Conservation (phyloP, 768 basidiomycete genomes). For the Rhizopogon salebrosus region DNA sequence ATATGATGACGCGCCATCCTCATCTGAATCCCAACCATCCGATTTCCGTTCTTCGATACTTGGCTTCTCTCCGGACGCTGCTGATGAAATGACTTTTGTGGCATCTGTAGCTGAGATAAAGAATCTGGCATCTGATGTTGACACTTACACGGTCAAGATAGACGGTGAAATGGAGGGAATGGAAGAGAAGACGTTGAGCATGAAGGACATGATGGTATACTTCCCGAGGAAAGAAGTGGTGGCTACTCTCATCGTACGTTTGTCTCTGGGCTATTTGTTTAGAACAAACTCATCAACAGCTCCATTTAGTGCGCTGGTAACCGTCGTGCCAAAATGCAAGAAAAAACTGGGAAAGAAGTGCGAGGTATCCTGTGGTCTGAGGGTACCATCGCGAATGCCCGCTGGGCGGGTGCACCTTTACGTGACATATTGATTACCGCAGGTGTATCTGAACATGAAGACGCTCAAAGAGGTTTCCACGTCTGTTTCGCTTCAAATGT, state of each 20-base stretch:
- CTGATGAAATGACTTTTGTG: slow-evolving; percentile 1
- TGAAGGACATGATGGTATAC: slow-evolving; percentile 16
- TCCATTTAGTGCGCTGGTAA: slow-evolving; percentile 55
- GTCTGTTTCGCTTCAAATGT: slow-evolving; percentile 59
- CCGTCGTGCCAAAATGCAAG: slow-evolving; percentile 58
- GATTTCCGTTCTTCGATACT: slow-evolving; percentile 6
- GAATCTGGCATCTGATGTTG: slow-evolving; percentile 12
- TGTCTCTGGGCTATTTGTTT: not conserved
- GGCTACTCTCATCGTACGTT: slow-evolving; percentile 51
- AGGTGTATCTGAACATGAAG: slow-evolving; percentile 28
- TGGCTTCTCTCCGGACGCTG: not conserved
- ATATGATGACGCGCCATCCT: slow-evolving; percentile 21
- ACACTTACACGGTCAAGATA: slow-evolving; percentile 21
- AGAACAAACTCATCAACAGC: not conserved
- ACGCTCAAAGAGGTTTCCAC: slow-evolving; percentile 32
- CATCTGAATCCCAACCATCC: slow-evolving; percentile 27
- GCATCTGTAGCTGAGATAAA: slow-evolving; percentile 22
- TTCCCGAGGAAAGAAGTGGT: slow-evolving; percentile 30
- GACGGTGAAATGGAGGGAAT: slow-evolving; percentile 20
- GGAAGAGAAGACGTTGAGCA: slow-evolving; percentile 4
- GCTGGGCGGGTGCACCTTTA: slow-evolving; percentile 59
- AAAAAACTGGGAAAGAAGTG: slow-evolving; percentile 40
- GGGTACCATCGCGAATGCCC: slow-evolving; percentile 65
- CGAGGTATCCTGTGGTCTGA: slow-evolving; percentile 61
- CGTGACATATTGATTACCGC: slow-evolving; percentile 48